Base-by-base conservation (phyloP, 2,329 filamentous ascomycete genomes). In the Nemania sp. region DNA sequence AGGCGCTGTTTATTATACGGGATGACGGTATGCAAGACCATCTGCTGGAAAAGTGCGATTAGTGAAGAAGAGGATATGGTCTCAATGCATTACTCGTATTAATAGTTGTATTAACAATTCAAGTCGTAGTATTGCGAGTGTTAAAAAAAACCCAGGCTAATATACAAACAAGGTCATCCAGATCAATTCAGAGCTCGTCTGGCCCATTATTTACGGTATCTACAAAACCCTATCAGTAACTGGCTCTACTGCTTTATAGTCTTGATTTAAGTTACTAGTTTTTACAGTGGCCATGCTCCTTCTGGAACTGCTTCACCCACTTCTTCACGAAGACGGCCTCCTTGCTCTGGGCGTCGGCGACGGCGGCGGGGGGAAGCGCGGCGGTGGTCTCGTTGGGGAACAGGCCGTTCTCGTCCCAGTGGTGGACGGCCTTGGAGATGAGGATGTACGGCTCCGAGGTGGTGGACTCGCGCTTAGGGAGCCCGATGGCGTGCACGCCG, bases 351-450 rank as follows among this genome's bases (percentile, higher is more conserved):
- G 83, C 80, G 13, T 86, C 79, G 3, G 76, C 78, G 5, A 92
- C 81, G 2, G 85, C 76, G 1, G 75, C 69, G 0, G 88, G 88
- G 1, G 88, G 88, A 34, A 91, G 69, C 0, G 76, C 75, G 1
- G 79, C 65, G 5, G 79, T 83, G 0, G 87, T 88, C 72, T 90
- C 80, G 59, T 88, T 87, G 1, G 78, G 73, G 51, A 87, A 85
- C n/a, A 90, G 68, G 0, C 87, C 87, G 65, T 89, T 88, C 76
- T 89, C 87, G 66, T 91, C 89, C 88, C 90, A 95, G 72, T 94
- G 90, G 73, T 96, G 91, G 18, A 93, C 90, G 0, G 85, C 90
- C 81, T 62, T 54, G 32, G 13, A 77, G 47, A 96, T 91, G 47
- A 94, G 71, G n/a, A 91, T 80, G 64, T 88, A 90, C 0, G 91